Conservation (phyloP, 202 grass and related monocot genomes). For the Schoenoplectus tabernaemontani region DNA sequence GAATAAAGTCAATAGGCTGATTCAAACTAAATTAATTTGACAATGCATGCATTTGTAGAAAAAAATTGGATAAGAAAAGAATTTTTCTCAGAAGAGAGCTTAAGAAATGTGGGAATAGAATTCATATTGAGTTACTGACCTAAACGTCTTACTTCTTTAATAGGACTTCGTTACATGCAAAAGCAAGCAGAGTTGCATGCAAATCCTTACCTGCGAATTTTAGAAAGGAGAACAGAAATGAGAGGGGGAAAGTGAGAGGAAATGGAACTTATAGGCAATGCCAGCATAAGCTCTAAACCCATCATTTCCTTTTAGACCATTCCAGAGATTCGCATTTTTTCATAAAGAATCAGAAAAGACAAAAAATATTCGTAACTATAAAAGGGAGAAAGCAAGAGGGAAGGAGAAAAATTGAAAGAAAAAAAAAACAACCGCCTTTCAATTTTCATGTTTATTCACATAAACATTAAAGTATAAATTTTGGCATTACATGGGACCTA, state of each 20-base stretch:
- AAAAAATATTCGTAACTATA: neutral
- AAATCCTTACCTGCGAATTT: neutral
- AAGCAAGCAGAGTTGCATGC: constrained; percentile 8
- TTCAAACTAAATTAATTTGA: neutral
- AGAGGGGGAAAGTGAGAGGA: too few relatives aligned
- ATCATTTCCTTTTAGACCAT: constrained; percentile 56
- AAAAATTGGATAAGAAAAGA: neutral
- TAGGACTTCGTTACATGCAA: neutral
- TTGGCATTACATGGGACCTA: neutral
- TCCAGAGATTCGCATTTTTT: constrained; percentile 57
- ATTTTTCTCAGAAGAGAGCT: neutral
- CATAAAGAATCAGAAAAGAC: constrained; percentile 40
- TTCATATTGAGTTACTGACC: neutral
- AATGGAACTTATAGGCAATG: constrained; percentile 28
- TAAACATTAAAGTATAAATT: constrained; percentile 31
- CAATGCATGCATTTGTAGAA: neutral
- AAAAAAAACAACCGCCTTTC: neutral
- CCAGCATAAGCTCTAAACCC: constrained; percentile 42
- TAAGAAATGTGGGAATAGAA: neutral
- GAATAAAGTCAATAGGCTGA: neutral
- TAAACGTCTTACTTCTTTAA: neutral
- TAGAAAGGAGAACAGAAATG: constrained; percentile 17
- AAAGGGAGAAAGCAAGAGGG: neutral
- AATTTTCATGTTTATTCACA: neutral
- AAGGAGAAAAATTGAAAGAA: constrained; percentile 20